phyloP scores from a whole-genome alignment of 192 early-diverging fungal species.

The Coemansia sp. region DNA sequence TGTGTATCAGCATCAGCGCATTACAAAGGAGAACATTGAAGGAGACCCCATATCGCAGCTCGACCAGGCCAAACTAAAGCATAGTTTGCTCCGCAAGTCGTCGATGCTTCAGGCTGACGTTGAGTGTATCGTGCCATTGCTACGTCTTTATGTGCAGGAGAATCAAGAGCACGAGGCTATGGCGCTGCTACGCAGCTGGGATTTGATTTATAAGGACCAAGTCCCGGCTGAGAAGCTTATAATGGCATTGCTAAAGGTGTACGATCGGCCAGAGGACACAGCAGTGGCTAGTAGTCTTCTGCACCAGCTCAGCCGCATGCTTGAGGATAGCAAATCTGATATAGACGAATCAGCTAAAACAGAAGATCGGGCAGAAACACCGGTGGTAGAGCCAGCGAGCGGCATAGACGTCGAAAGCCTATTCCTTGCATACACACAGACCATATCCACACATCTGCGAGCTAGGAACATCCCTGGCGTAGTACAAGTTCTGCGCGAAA shows the following conservation, averaged over 20 bases:
- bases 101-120: constrained; percentile 33
- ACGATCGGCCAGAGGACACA: constrained; percentile 31
- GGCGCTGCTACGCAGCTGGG: constrained; percentile 46
- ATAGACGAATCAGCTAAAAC: not conserved
- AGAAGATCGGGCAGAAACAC: not conserved
- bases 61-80: constrained; percentile 8
- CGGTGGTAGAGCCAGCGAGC: not conserved
- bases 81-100: constrained; percentile 10
- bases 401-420: not conserved
- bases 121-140: constrained; percentile 45
- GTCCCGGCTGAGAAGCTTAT: constrained; percentile 43
- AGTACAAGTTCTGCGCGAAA: constrained; percentile 30
- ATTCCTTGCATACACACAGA: constrained; percentile 12
- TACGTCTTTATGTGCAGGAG: constrained; percentile 37
- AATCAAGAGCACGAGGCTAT: constrained; percentile 30
- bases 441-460: constrained; percentile 24
- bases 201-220: constrained; percentile 22
- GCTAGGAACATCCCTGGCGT: constrained; percentile 40
- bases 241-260: constrained; percentile 41
- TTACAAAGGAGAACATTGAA: constrained; percentile 11
- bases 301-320: constrained; percentile 4
- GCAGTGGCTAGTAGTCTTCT: constrained; percentile 11
- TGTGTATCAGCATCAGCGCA: constrained; percentile 17
- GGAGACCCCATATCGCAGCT: constrained; percentile 4
- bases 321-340: constrained; percentile 2